Evolutionary conservation across 345 rosid species (phyloP), one percentile per base, ranked within the genome.

Genomic region (Camelina sativa): DNA sequence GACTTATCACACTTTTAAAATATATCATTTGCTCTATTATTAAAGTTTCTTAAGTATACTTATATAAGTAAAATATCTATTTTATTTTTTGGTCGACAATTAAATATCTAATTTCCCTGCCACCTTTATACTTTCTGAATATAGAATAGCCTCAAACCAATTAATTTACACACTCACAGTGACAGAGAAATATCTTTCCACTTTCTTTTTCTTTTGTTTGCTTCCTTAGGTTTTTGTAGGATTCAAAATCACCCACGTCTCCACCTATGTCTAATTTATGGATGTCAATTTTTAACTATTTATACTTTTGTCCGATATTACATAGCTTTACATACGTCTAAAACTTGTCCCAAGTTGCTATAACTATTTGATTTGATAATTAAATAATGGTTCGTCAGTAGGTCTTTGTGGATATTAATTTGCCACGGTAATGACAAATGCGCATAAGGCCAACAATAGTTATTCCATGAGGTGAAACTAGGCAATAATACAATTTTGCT

Each of bases 231-330:
- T 15, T 50, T 60, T 11, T 41, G 22, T 69, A 69, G 51, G n/a
- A 61, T 19, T 73, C 4, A 4, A 25, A 34, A 76, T 22, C 58
- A 35, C 13, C 64, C 69, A 76, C 74, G 69, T 76, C 79, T 62
- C 68, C 69, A 16, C 57, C 22, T 0, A 52, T 30, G 16, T 40
- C 34, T 13, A 40, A 60, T 38, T 25, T 57, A 17, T 15, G 13
- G 67, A 59, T 57, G 59, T 0, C 48, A 15, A 6, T 12, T 60
- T 57, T 75, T 10, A 4, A 53, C 3, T 38, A 2, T 59, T 59
- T 28, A 17, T n/a, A 3, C 16, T 60, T 51, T 10, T 44, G 47
- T 37, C 50, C 16, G 17, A 20, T 32, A 13, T 55, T 34, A 3
- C 1, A 19, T 54, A 13, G 48, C 6, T 34, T 11, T 38, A 51